These are phyloP conservation scores for Onygenales sp. DNA, from an alignment of 2,329 filamentous ascomycete species.

Conservation along the genomic window DNA sequence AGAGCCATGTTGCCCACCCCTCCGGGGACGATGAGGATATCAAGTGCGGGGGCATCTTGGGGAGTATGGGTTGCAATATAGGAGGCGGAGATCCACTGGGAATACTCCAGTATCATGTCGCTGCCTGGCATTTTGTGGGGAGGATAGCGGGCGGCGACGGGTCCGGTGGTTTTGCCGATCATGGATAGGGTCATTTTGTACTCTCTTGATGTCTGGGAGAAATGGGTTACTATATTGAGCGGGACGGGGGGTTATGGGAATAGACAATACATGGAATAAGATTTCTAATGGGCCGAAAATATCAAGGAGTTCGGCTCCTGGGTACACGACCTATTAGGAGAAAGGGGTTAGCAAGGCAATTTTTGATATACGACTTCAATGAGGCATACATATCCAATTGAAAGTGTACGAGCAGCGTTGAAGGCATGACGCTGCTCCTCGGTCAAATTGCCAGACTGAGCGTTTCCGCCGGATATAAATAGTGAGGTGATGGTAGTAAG, in stretches of 20 bases:
- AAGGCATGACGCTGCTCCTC: background rate
- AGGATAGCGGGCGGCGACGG: slow-evolving; percentile 22
- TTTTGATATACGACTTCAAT: background rate
- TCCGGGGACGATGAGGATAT: slow-evolving; percentile 34
- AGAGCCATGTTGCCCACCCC: slow-evolving; percentile 23
- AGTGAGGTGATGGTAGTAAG: too few relatives aligned
- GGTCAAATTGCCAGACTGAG: too few relatives aligned
- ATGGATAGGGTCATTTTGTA: background rate
- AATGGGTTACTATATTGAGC: background rate
- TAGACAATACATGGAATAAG: slow-evolving; percentile 15
- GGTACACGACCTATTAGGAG: background rate
- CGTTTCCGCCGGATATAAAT: too few relatives aligned
- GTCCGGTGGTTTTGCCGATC: slow-evolving; percentile 20
- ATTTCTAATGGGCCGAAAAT: slow-evolving; percentile 40
- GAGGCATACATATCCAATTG: background rate
- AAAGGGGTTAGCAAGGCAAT: too few relatives aligned
- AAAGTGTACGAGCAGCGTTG: background rate
- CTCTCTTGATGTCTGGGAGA: background rate
- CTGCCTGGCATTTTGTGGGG: background rate
- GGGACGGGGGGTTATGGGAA: background rate
- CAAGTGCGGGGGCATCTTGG: slow-evolving; percentile 20
- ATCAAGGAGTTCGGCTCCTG: slow-evolving; percentile 31
- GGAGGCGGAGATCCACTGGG: slow-evolving; percentile 16
- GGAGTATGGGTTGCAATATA: slow-evolving; percentile 31
- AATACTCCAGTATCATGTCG: background rate